Conservation (phyloP, 1,284 basidiomycete species). For the Lentinus polychrous region DNA sequence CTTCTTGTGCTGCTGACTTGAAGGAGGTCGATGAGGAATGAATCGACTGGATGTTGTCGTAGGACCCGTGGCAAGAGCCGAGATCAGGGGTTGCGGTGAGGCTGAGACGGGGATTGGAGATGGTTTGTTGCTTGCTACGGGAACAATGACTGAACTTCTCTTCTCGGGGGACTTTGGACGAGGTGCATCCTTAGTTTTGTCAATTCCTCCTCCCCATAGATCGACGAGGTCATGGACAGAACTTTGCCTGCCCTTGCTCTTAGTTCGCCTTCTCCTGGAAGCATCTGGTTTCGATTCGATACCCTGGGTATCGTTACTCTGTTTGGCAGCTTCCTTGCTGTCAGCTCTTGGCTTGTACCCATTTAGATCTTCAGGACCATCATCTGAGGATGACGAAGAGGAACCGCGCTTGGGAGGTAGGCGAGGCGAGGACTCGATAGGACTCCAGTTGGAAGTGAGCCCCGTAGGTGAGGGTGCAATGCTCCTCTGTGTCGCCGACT, state of each 20-base stretch:
- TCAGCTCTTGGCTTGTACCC: slow-evolving; percentile 16
- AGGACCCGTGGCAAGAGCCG: slow-evolving; percentile 12
- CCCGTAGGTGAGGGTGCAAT: slow-evolving; percentile 19
- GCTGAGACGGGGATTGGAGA: slow-evolving; percentile 18
- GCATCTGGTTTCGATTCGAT: background rate
- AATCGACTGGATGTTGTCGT: slow-evolving; percentile 11
- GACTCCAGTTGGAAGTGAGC: slow-evolving; percentile 29
- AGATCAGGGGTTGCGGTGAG: slow-evolving; percentile 19
- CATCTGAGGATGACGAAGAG: slow-evolving; percentile 25
- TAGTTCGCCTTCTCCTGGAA: slow-evolving; percentile 9
- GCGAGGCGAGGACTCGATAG: slow-evolving; percentile 15
- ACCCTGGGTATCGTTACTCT: background rate
- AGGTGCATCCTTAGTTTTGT: slow-evolving; percentile 17
- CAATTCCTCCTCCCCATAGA: slow-evolving; percentile 56
- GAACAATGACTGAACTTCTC: slow-evolving; percentile 22
- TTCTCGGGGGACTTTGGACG: slow-evolving; percentile 16
- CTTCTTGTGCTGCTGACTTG: slow-evolving; percentile 23
- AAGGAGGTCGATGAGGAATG: slow-evolving; percentile 15
- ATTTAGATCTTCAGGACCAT: slow-evolving; percentile 30
- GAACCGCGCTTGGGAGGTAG: slow-evolving; percentile 11
- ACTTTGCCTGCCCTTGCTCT: slow-evolving; percentile 52
- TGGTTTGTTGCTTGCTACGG: slow-evolving; percentile 6
- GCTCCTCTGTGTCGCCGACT: slow-evolving; percentile 9
- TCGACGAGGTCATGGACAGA: slow-evolving; percentile 77
- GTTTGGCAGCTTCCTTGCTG: slow-evolving; percentile 1